A percentile compares a stretch with the other conserved stretches of the same genome.
These are phyloP conservation scores for Aspergillus versicolor DNA, from an alignment of 2,329 filamentous ascomycete genomes.

Conservation along the genomic window DNA sequence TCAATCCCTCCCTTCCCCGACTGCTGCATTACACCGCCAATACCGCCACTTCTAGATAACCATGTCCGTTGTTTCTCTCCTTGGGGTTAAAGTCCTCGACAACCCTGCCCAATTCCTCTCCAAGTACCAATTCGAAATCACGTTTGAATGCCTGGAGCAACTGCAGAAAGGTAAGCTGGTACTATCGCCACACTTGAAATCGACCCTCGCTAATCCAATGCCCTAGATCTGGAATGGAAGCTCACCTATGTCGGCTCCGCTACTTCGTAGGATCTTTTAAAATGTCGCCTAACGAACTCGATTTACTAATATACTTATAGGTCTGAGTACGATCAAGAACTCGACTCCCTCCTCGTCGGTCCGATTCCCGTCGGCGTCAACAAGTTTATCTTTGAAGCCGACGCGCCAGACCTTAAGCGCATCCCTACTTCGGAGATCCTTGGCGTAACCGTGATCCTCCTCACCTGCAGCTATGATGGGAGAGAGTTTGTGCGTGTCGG, in stretches of 20 bases:
- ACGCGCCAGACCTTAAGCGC: conserved; percentile 82
- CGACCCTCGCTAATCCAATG: conserved; percentile 17
- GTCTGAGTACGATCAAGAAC: conserved; percentile 96
- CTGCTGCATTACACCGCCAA: conserved; percentile 4
- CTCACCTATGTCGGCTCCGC: conserved; percentile 98
- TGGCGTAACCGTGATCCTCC: conserved; percentile 92
- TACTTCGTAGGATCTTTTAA: conserved; percentile 68
- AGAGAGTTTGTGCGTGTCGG: conserved; percentile 97
- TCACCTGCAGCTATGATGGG: conserved; percentile 94
- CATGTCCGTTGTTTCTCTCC: conserved; percentile 95
- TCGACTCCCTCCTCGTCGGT: conserved; percentile 92
- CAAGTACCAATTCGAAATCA: conserved; percentile 96
- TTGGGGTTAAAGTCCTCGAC: conserved; percentile 94
- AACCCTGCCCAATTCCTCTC: conserved; percentile 93
- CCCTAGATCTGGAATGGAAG: conserved; percentile 94
- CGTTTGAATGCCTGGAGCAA: conserved; percentile 93
- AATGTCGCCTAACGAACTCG: background rate
- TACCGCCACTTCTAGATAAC: conserved; percentile 33
- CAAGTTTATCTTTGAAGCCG: conserved; percentile 97
- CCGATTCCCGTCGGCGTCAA: conserved; percentile 98
- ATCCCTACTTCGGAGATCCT: conserved; percentile 95
- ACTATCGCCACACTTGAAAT: background rate
- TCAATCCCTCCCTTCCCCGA: background rate
- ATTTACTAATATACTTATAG: conserved; percentile 47
- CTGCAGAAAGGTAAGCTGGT: conserved; percentile 74